phyloP scores from a whole-genome alignment of 352 stramenopile genomes.

The Globisporangium nagaii region DNA sequence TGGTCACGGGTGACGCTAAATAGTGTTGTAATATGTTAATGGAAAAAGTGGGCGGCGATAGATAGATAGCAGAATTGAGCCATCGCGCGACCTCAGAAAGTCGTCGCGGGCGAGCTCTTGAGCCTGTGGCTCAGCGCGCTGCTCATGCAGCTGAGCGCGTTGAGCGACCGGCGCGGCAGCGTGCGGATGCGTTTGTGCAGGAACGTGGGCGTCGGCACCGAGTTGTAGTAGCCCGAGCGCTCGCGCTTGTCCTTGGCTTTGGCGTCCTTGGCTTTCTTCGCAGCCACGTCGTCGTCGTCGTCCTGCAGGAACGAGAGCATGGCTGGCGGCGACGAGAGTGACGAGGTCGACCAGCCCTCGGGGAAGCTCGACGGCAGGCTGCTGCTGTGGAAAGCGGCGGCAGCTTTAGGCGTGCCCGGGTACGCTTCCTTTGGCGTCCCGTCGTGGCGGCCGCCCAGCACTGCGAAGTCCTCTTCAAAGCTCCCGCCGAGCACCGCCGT shows the following conservation, averaged over 20 bases:
- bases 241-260: background rate
- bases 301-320: constrained; percentile 1
- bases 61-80: background rate
- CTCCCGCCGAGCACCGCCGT: background rate
- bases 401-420: constrained; percentile 4
- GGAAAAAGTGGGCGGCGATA: too few relatives aligned
- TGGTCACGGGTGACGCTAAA: too few relatives aligned
- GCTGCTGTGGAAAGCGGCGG: constrained; percentile 7
- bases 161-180: constrained; percentile 4
- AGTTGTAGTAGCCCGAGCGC: background rate
- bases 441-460: background rate
- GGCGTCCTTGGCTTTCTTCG: background rate
- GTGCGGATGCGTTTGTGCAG: background rate
- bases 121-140: constrained; percentile 1
- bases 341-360: background rate
- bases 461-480: background rate
- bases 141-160: background rate
- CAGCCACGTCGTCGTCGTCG: background rate
- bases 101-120: background rate
- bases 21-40: too few relatives aligned
- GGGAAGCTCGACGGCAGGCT: constrained; percentile 1
- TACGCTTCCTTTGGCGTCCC: constrained; percentile 10
- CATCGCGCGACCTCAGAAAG: background rate
- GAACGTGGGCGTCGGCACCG: constrained; percentile 3
- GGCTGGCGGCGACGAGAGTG: background rate